These are phyloP conservation scores for Artemisia argyi DNA, from an alignment of 129 eudicot species.

Conservation along the genomic window DNA sequence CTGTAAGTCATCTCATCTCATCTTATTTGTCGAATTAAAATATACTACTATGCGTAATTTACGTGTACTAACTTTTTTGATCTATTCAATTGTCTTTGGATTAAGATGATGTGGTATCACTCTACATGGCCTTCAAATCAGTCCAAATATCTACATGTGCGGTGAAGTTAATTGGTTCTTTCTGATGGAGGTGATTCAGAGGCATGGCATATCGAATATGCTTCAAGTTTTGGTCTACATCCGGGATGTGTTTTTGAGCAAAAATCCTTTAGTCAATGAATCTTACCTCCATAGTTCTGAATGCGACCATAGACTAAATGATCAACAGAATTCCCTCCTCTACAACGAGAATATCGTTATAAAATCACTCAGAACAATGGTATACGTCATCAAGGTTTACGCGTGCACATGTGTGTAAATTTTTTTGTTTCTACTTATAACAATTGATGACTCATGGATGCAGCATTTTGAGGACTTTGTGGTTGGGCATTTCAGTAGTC, in stretches of 20 bases:
- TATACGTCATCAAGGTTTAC: conserved; percentile 55
- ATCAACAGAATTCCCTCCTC: conserved; percentile 33
- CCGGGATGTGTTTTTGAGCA: conserved; percentile 70
- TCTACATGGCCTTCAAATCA: conserved; percentile 72
- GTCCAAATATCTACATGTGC: conserved; percentile 56
- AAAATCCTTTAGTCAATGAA: conserved; percentile 64
- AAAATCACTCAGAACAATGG: conserved; percentile 57
- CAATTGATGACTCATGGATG: conserved; percentile 6
- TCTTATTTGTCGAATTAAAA: no score
- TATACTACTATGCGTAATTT: not conserved
- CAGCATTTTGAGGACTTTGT: conserved; percentile 80
- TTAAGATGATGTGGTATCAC: conserved; percentile 49
- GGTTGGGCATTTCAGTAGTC: conserved; percentile 56
- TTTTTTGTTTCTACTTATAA: not conserved
- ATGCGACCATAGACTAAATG: conserved; percentile 23
- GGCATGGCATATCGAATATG: conserved; percentile 58
- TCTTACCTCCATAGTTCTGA: not conserved
- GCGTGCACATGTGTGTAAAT: not conserved
- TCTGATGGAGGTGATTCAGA: conserved; percentile 59
- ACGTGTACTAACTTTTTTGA: not conserved
- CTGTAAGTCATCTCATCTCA: conserved; percentile 45
- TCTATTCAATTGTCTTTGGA: conserved; percentile 28
- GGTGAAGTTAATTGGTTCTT: conserved; percentile 81
- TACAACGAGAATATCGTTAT: conserved; percentile 59
- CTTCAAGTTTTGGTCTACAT: conserved; percentile 79